Base-by-base conservation (phyloP, 2,329 filamentous ascomycete genomes). In the Trichoderma asperellum region DNA sequence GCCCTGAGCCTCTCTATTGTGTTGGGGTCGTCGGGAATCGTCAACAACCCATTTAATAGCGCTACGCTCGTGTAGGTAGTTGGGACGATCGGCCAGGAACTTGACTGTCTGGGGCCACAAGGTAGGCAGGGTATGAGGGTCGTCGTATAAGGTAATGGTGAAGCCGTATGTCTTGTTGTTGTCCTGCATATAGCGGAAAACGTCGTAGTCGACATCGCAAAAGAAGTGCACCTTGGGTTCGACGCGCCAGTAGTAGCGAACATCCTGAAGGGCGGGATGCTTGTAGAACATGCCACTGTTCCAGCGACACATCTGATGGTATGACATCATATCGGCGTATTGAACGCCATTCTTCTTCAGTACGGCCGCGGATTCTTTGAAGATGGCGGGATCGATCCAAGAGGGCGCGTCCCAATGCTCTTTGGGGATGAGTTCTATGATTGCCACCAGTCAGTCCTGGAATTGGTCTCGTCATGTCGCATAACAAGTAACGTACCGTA, bases 241-340 rank as follows among this genome's bases (percentile, higher is more conserved):
- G 59, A 99, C 96, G 70, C 96, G 92, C 96, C 96, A 99, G 85
- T 99, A 99, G 85, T 93, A 99, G 74, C 93, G 92, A 72, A 87
- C 89, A 75, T 96, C 82, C 73, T 89, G 85, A 68, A 99, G 87
- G 0, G 94, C 94, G 0, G 94, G 93, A 80, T 99, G 96, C 78
- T 96, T 94, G 85, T 97, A 97, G 85, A 99, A 99, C 81, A 98
- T 86, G 77, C 96, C 96, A 77, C 92, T 96, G 83, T 99, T 99
- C 96, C 96, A 99, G 68, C 96, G 90, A 79, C 96, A 99, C 96
- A 99, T 99, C 79, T 98, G 92, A 81, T 98, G 95, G 82, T 99
- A 99, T 60, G 94, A 97, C 66, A 92, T 82, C 85, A 92, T 92
- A 74, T 89, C 87, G 76, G 92, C 93, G 79, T 99, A 99, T 79